Evolutionary conservation across 2,329 filamentous ascomycete species (phyloP).

Genomic region (Rutstroemia sp.): DNA sequence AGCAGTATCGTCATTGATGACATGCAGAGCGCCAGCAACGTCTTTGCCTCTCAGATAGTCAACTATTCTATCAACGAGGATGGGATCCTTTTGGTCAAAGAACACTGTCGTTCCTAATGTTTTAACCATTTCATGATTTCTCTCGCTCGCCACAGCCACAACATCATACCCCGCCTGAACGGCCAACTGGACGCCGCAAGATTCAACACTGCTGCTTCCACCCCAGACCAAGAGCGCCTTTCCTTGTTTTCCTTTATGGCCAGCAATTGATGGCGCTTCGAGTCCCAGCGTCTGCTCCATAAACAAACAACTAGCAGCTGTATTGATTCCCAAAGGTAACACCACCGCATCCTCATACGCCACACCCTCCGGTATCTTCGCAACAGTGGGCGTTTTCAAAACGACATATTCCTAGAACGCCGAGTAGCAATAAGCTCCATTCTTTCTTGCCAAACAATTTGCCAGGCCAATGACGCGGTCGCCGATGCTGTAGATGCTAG

Average conservation of each 20-base stretch:
- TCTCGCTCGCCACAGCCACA: constrained; percentile 31
- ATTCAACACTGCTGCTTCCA: constrained; percentile 16
- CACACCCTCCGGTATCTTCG: constrained; percentile 23
- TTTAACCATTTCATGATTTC: constrained; percentile 32
- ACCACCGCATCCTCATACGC: constrained; percentile 26
- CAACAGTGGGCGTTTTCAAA: constrained; percentile 12
- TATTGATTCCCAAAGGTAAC: constrained; percentile 26
- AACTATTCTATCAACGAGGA: constrained; percentile 26
- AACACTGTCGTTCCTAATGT: constrained; percentile 32
- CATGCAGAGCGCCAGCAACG: constrained; percentile 27
- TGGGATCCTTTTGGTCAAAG: constrained; percentile 33
- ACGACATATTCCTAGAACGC: constrained; percentile 27
- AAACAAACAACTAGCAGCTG: constrained; percentile 27
- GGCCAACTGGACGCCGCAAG: constrained; percentile 15
- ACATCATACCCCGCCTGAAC: constrained; percentile 35
- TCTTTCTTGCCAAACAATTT: constrained; percentile 14
- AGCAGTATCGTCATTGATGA: not conserved
- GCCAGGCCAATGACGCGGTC: constrained; percentile 36
- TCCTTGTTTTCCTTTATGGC: not conserved
- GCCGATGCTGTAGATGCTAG: constrained; percentile 31
- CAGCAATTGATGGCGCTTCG: not conserved
- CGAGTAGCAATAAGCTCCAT: constrained; percentile 19
- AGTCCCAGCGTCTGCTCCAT: constrained; percentile 13
- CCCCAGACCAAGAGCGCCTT: constrained; percentile 21
- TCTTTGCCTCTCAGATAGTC: constrained; percentile 26